Evolutionary conservation across 139 green algal genomes (phyloP).

Genomic region (Desmodesmus armatus): DNA sequence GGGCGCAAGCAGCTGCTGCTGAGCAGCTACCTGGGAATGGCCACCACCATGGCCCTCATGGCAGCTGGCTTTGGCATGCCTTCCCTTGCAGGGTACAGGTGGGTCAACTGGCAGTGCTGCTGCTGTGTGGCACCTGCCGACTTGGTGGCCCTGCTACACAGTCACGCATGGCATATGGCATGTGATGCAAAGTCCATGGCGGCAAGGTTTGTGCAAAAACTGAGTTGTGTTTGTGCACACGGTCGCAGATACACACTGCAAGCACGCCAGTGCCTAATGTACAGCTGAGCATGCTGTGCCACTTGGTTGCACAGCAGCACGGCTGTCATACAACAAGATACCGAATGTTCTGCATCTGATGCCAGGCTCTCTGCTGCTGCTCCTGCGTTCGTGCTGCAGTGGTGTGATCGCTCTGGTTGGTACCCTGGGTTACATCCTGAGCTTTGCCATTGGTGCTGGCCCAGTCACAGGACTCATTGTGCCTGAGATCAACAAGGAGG

Average conservation of each 20-base stretch:
- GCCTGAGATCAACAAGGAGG: constrained; percentile 87
- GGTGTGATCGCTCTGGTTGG: constrained; percentile 78
- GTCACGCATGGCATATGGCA: too few relatives aligned
- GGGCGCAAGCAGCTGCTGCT: constrained; percentile 90
- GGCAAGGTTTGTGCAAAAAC: too few relatives aligned
- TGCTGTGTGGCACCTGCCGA: too few relatives aligned
- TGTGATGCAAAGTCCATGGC: too few relatives aligned
- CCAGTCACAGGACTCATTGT: constrained; percentile 93
- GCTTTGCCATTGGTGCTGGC: constrained; percentile 75
- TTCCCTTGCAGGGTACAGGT: constrained; percentile 58
- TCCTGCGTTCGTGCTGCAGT: not conserved
- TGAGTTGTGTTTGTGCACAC: too few relatives aligned
- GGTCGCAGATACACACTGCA: too few relatives aligned
- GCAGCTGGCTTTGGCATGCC: constrained; percentile 79
- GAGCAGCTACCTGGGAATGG: constrained; percentile 59
- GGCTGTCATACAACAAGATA: not conserved
- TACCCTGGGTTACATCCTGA: constrained; percentile 91
- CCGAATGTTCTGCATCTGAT: not conserved
- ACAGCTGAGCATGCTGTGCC: too few relatives aligned
- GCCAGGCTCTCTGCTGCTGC: not conserved
- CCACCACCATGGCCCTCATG: constrained; percentile 80
- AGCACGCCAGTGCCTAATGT: too few relatives aligned
- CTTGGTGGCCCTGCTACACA: too few relatives aligned
- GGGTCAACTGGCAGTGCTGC: too few relatives aligned
- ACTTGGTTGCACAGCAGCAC: too few relatives aligned